Percentiles rank a stretch among this genome's conserved stretches.
Conservation (phyloP, 2,329 filamentous ascomycete genomes). For the Phialophora macrospora region DNA sequence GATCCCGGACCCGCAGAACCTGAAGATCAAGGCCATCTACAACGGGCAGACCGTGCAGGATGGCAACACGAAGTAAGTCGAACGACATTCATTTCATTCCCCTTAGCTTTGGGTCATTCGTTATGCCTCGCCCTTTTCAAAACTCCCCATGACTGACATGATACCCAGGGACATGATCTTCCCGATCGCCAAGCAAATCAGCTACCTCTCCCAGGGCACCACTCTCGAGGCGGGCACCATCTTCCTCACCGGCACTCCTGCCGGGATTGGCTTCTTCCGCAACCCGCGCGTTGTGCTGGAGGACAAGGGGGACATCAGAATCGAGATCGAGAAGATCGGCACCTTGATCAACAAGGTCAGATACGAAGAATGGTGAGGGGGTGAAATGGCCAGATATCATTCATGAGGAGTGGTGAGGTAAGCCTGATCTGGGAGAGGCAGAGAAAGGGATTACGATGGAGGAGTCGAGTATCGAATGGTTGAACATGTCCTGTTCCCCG, state of each 20-base stretch:
- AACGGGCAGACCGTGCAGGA: slow-evolving; percentile 37
- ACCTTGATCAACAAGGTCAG: slow-evolving; percentile 51
- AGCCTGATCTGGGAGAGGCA: background rate
- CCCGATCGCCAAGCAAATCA: slow-evolving; percentile 45
- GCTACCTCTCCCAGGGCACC: slow-evolving; percentile 48
- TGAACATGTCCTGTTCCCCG: background rate
- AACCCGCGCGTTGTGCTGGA: slow-evolving; percentile 48
- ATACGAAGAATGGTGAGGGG: slow-evolving; percentile 38
- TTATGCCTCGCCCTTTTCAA: background rate
- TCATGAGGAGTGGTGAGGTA: background rate
- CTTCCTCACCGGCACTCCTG: slow-evolving; percentile 51
- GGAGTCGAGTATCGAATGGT: background rate
- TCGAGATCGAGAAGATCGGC: slow-evolving; percentile 57
- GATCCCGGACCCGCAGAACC: slow-evolving; percentile 49
- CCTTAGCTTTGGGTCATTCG: too few species aligned
- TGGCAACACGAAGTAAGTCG: slow-evolving; percentile 35
- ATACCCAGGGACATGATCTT: slow-evolving; percentile 47
- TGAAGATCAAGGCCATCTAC: slow-evolving; percentile 45
- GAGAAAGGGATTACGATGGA: background rate
- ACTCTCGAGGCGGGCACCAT: slow-evolving; percentile 48
- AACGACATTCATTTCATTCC: too few species aligned
- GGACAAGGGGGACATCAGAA: slow-evolving; percentile 50
- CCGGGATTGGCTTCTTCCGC: slow-evolving; percentile 51
- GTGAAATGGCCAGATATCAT: background rate
- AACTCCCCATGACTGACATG: slow-evolving; percentile 1